Evolutionary conservation across 345 rosid species (phyloP), one percentile per base, ranked within the genome.

Genomic region (Camelina neglecta): DNA sequence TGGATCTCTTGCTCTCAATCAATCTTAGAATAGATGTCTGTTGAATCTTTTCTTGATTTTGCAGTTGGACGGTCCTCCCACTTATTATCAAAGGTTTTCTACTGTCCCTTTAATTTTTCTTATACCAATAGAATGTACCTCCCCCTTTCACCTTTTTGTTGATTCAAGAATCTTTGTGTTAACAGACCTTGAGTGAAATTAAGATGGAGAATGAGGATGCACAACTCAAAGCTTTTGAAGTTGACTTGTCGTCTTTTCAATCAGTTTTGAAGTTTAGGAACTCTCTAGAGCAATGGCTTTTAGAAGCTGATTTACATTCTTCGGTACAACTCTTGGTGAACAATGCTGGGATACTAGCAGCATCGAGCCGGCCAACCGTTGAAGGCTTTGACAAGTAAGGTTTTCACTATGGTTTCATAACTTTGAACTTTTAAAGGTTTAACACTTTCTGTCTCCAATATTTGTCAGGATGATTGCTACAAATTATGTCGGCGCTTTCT

Each of bases 301-400:
- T 44, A 73, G 91, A 86, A 39, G 89, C 93, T 13, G 67, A 81
- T 59, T 72, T 94, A 90, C 97, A 92, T 83, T 71, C 76, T 64
- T 92, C 97, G 0, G 53, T 94, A 81, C 98, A 94, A 73, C 86
- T 94, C 8, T 80, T 94, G 83, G 84, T 94, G 42, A 94, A 94
- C 81, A 89, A 94, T 75, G 98, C 98, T 79, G 98, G 97, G 72
- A 86, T 94, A 77, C 73, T 94, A 53, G 97, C 98, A 81, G 84
- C 89, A 38, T 83, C 95, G 7, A 67, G 72, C 44, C 83, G 87
- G 15, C 64, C 81, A 8, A 87, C 97, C 11, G 41, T 84, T 66
- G 91, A 92, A 77, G 97, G 97, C 84, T 85, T 85, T 77, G 98
- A 94, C 73, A 70, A 82, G 97, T 94, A 85, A 80, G n/a, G 48